Percentiles rank a stretch among this genome's conserved stretches.
Evolutionary conservation across 768 basidiomycete species (phyloP).

Genomic region (Naganishia friedmannii): DNA sequence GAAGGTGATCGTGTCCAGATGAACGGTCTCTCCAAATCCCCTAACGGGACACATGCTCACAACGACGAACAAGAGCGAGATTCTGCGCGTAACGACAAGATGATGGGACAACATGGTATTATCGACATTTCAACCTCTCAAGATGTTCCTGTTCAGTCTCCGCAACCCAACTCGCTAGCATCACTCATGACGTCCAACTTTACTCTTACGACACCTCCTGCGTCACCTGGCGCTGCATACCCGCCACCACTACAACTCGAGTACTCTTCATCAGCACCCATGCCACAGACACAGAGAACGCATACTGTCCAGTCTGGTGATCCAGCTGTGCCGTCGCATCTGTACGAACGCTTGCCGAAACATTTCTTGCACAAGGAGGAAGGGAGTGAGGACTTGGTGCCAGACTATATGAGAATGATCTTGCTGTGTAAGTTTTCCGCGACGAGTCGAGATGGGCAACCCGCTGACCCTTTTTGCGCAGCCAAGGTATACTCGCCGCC

Average conservation of each 20-base stretch:
- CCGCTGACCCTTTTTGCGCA: constrained; percentile 14
- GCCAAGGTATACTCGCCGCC: constrained; percentile 52
- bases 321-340: constrained; percentile 49
- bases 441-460: too few relatives aligned
- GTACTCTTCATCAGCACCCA: constrained; percentile 49
- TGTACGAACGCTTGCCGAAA: constrained; percentile 48
- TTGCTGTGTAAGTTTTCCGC: constrained; percentile 45
- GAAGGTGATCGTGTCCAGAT: constrained; percentile 17
- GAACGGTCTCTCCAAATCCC: constrained; percentile 1
- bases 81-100: background rate
- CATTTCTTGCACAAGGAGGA: constrained; percentile 41
- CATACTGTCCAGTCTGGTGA: constrained; percentile 33
- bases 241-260: constrained; percentile 40
- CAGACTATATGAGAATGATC: constrained; percentile 51
- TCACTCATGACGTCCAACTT: constrained; percentile 5
- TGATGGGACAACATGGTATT: background rate
- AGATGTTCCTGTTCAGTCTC: background rate
- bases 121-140: background rate
- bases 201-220: background rate
- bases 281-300: constrained; percentile 32
- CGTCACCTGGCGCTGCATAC: constrained; percentile 6
- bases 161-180: constrained; percentile 14
- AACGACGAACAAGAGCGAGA: background rate
- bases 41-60: background rate
- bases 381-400: constrained; percentile 36